phyloP scores from a whole-genome alignment of 139 green algal genomes.

The Coelastrella sp. region DNA sequence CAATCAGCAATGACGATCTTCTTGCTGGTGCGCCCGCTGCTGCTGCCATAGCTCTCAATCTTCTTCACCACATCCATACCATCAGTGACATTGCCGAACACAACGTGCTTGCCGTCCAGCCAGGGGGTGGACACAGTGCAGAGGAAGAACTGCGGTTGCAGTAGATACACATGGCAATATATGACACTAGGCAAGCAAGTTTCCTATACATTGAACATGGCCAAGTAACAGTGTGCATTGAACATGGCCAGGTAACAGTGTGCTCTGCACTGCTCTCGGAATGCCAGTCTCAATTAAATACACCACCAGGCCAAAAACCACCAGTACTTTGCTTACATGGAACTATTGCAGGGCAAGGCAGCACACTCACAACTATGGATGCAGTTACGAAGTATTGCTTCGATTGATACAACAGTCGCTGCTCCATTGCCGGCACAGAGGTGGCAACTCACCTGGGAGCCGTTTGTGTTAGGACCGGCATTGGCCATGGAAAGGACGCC shows the following conservation, averaged over 20 bases:
- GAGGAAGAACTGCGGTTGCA: slow-evolving; percentile 91
- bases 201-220: neutral
- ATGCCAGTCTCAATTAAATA: too few relatives aligned
- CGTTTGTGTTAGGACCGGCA: slow-evolving; percentile 86
- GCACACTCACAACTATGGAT: too few relatives aligned
- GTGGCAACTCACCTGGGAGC: slow-evolving; percentile 52
- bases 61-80: slow-evolving; percentile 83
- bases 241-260: too few relatives aligned
- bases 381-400: too few relatives aligned
- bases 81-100: slow-evolving; percentile 75
- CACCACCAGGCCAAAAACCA: too few relatives aligned
- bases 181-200: neutral
- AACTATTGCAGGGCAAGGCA: too few relatives aligned
- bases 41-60: slow-evolving; percentile 76
- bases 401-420: too few relatives aligned
- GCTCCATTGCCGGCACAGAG: neutral
- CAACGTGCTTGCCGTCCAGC: slow-evolving; percentile 87
- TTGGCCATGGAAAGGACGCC: slow-evolving; percentile 87
- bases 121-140: slow-evolving; percentile 75
- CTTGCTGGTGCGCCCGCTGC: slow-evolving; percentile 67
- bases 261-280: too few relatives aligned
- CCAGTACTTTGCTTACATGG: too few relatives aligned
- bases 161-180: neutral
- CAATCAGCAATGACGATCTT: slow-evolving; percentile 76
- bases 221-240: too few relatives aligned